These are phyloP conservation scores for Arthrinium puccinioides DNA, from an alignment of 2,329 filamentous ascomycete genomes.

Conservation along the genomic window DNA sequence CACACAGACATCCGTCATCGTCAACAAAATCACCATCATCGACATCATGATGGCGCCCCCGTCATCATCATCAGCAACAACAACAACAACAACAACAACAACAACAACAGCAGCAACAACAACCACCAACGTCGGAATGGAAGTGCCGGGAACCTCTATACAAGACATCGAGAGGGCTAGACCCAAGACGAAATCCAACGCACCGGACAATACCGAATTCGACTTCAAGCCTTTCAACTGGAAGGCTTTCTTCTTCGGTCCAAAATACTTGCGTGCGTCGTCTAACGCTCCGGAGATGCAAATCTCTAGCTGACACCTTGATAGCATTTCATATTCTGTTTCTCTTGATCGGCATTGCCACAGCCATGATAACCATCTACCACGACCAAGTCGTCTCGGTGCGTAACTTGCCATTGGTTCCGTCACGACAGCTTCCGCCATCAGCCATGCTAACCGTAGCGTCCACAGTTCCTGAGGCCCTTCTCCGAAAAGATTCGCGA, in stretches of 20 bases:
- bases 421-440: not conserved
- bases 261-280: slow-evolving; percentile 3
- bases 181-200: too few species aligned
- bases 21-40: too few species aligned
- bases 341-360: slow-evolving; percentile 20
- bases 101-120: not conserved
- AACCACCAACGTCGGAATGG: not conserved
- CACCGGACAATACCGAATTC: slow-evolving; percentile 2
- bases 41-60: too few species aligned
- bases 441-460: not conserved
- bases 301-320: not conserved
- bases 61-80: not conserved
- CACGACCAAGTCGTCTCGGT: slow-evolving; percentile 30
- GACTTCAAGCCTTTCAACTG: slow-evolving; percentile 2
- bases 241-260: slow-evolving; percentile 1
- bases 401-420: slow-evolving; percentile 3
- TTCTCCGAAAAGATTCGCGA: slow-evolving; percentile 29
- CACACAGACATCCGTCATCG: too few species aligned
- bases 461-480: slow-evolving; percentile 23
- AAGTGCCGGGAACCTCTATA: too few species aligned
- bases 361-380: slow-evolving; percentile 25
- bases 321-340: slow-evolving; percentile 19
- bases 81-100: not conserved
- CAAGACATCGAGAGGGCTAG: too few species aligned
- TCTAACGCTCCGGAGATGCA: too few species aligned